Evolutionary conservation across 345 rosid genomes (phyloP), one percentile per base, ranked within the genome.

Genomic region (Aethionema arabicum): DNA sequence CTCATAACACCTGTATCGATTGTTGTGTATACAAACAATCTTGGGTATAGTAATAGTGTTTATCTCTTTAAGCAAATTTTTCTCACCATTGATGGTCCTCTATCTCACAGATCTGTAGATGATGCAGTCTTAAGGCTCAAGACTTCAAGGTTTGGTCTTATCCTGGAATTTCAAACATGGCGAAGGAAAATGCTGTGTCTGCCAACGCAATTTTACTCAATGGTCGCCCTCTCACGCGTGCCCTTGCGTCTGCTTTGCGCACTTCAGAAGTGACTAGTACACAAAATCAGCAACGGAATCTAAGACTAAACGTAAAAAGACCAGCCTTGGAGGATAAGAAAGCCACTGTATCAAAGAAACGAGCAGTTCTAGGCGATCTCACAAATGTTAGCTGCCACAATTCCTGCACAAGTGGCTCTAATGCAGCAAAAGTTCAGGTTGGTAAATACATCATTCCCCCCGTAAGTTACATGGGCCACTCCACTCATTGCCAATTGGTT

Each of bases 331-430:
- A 78, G 51, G 85, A 79, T 75, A 70, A 49, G 49, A 78, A 52
- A 40, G 39, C 43, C 56, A 72, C 55, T 61, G 80, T 58, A 56
- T 63, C 72, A 38, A 82, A 77, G 77, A 86, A 76, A 77, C 85
- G 85, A 75, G 82, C 79, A 3, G 85, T 70, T 68, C 86, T 91
- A 61, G 79, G 74, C 65, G 96, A 91, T 72, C 80, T 88, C 69
- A 79, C 96, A 10, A 88, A 88, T 77, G 80, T 76, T 72, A 69
- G 75, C 71, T 77, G 82, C 54, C 70, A 68, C 36, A 63, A 42
- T 57, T 64, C 79, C 6, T 70, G 67, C 53, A 54, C 39, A 46
- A 81, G 69, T 63, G 78, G 78, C 76, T 69, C 77, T 58, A 74
- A 55, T 59, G 78, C 79, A 62, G 57, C 78, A 29, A 79, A 80